Base-by-base conservation (phyloP, 2,329 filamentous ascomycete species). In the Colletotrichum sp. region DNA sequence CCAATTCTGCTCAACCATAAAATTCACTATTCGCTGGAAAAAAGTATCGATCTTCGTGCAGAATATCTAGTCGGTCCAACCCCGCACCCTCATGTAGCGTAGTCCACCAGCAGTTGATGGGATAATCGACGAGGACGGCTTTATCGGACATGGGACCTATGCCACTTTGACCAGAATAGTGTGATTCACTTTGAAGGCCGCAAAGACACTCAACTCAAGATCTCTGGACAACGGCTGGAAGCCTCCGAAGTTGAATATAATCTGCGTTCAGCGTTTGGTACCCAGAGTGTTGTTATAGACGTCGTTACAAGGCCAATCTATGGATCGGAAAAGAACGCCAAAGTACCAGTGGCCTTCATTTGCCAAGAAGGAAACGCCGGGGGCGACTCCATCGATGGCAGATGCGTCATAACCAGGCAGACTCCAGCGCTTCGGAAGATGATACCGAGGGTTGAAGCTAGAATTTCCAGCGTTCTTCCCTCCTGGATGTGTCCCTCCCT, bases 191-290 rank as follows among this genome's bases (percentile, higher is more conserved):
- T 72, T 39, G 65, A 71, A 16, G 78, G 77, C 71, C 80, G 77
- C 29, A 79, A 77, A 34, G 80, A 80, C 55, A 69, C 52, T 6
- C 75, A 78, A 61, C 77, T 80, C 39, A 81, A 81, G 67, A 76
- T 84, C 12, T 79, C 81, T 25, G 82, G 82, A 12, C 79, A 84
- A 11, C 80, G 83, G 4, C 67, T 84, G 30, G 83, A 84, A 69
- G 69, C 80, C 3, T 79, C 71, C 0, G 82, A 84, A 39, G 79
- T 84, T 4, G 82, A 84, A 19, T 25, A 64, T 34, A 71, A 75
- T 29, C 36, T 74, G 4, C 59, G 74, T 12, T 1, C 52, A 12
- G 68, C 68, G 1, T 63, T 74, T 12, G 30, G 32, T 8, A 61
- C 78, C 69, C 78, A 3, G 27, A 59, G 72, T 15, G 22, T 78